Evolutionary conservation across 169 alveolate genomes (phyloP).

Genomic region (Blepharisma undulans): DNA sequence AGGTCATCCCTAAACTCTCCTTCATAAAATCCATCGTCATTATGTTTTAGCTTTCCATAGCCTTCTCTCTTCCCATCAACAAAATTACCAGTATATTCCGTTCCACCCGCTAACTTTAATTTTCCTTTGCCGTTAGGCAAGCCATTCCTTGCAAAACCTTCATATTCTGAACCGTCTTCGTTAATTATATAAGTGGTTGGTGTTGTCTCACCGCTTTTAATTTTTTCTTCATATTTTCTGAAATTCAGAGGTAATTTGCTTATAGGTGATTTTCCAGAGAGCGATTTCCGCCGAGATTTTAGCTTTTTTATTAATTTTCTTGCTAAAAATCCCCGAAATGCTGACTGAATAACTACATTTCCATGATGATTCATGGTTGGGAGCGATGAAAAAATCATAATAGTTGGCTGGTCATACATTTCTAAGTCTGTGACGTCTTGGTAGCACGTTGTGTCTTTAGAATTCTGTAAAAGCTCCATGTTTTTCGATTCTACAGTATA

Average conservation of each 20-base stretch:
- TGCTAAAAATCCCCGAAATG: not conserved
- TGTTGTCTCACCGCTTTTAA: not conserved
- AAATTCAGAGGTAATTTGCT: not conserved
- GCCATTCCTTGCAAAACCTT: not conserved
- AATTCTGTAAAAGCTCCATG: not conserved
- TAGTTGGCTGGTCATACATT: not conserved
- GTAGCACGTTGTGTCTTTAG: not conserved
- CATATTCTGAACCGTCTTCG: not conserved
- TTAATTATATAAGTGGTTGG: not conserved
- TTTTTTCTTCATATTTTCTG: not conserved
- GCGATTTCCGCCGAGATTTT: not conserved
- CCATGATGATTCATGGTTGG: not conserved
- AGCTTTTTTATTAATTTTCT: not conserved
- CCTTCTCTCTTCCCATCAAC: conserved; percentile 3
- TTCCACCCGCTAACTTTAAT: not conserved
- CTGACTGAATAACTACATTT: not conserved
- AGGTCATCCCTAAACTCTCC: conserved; percentile 90
- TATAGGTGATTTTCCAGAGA: not conserved
- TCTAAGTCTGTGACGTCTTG: not conserved
- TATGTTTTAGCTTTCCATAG: not conserved
- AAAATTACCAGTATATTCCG: not conserved
- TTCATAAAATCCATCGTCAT: conserved; percentile 89
- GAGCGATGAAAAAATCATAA: not conserved
- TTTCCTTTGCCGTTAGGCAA: conserved; percentile 27
- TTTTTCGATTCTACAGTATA: not conserved